Evolutionary conservation across 768 basidiomycete genomes (phyloP), one percentile per base, ranked within the genome.

Genomic region (Stropharia rugosoannulata): DNA sequence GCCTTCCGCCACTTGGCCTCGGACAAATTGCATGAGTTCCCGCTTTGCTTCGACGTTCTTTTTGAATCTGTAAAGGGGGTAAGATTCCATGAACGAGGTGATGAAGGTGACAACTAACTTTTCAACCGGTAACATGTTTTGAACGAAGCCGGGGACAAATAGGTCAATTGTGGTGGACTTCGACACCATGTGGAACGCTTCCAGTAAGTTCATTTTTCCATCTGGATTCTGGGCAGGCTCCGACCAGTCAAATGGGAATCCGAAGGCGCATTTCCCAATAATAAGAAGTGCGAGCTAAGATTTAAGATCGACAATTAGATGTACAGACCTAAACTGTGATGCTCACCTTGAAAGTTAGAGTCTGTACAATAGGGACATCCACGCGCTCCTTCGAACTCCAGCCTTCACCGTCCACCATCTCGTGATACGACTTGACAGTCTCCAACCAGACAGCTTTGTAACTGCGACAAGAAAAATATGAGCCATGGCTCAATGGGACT

Each of bases 251-350:
- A 78, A 75, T 0, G 70, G 62, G 39, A 80, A 73, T 3, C 80
- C 80, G 46, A 80, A 80, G 1, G 75, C 79, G 54, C 79, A 80
- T 59, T 66, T 73, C 9, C 73, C 75, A 19, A 82, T 71, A 11
- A 79, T 63, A 13, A 80, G 58, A 10, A 80, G 69, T 4, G 79
- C 74, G 13, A 78, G 55, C 79, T 81, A 35, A 5, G 45, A 25
- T 45, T 35, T 19, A 35, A 40, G n/a, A n/a, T 16, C 29, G 18
- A 22, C 22, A 22, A 22, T 22, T 4, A 22, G 22, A 22, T 22
- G 22, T 4, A 22, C 22, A 22, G 22, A 22, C 22, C 22, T 22
- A 4, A 4, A 22, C 22, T 22, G 18, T 19, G 13, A 42, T 22
- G 49, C 52, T 5, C 32, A 73, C 75, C 64, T 78, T 75, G 62